Base-by-base conservation (phyloP, 2,329 filamentous ascomycete species). In the Fusarium brachygibbosum region DNA sequence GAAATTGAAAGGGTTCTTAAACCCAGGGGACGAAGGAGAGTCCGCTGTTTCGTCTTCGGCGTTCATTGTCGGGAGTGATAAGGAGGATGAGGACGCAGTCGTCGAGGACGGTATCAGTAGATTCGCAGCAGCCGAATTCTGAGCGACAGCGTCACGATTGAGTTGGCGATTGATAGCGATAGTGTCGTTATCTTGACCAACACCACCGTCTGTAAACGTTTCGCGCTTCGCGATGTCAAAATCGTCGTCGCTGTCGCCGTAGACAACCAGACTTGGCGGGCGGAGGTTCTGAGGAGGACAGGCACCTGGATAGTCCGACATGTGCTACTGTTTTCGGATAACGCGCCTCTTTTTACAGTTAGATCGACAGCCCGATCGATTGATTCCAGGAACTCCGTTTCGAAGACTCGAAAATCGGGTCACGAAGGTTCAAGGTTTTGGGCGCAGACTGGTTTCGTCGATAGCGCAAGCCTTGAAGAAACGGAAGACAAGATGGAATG, bases 1-100 rank as follows among this genome's bases (percentile, higher is more conserved):
- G 80, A 98, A 98, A 81, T 98, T 98, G 88, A 99, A 98, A 1
- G 95, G 95, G 70, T 90, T 92, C 58, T 82, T 82, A 17, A 78
- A 78, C 17, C 77, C 63, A 29, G 79, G 70, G 23, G 69, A 73
- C 31, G 53, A 45, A 41, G 64, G 56, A 31, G 54, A 52, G 37
- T 73, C 66, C 52, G 42, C 53, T 3, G 51, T 31, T 12, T 59
- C 58, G 14, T 72, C 66, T 50, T 73, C 56, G 29, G 57, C 40
- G 21, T 37, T 58, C 73, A 75, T 75, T 23, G 58, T 53, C 6
- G 61, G 60, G 12, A 71, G 56, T 35, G 52, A 63, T 49, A 73
- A 14, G 4, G 60, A 61, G 56, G 68, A 60, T 19, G 71, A 59
- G 14, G 71, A 62, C 21, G 57, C 51, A 50, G 50, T 28, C 25